Percentiles rank a stretch among this genome's conserved stretches.
These are phyloP conservation scores for Nepenthes alata DNA, from an alignment of 179 eudicot species.

Conservation along the genomic window DNA sequence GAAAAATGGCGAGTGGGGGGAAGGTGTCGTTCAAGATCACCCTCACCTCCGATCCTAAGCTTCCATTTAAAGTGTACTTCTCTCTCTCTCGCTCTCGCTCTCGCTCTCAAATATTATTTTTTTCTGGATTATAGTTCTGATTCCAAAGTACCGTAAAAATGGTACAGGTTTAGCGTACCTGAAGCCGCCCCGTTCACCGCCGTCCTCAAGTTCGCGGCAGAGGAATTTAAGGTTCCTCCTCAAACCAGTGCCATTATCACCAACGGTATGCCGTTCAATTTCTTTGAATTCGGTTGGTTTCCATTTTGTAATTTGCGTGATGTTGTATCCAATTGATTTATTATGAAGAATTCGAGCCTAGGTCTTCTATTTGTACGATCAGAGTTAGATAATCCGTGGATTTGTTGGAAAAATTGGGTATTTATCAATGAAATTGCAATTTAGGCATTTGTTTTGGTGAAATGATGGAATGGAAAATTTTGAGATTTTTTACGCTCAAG, in stretches of 20 bases:
- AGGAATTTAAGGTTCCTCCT: conserved; percentile 96
- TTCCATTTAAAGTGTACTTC: conserved; percentile 86
- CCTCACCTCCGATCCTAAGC: conserved; percentile 86
- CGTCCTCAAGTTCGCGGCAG: conserved; percentile 85
- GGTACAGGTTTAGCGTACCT: conserved; percentile 72
- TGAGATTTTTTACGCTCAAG: too few relatives aligned
- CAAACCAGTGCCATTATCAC: conserved; percentile 96
- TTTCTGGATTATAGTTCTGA: background rate
- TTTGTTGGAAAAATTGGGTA: too few relatives aligned
- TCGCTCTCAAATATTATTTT: background rate
- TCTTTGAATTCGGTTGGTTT: too few relatives aligned
- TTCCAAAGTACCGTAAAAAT: background rate
- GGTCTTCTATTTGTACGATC: too few relatives aligned
- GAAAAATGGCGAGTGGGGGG: conserved; percentile 76
- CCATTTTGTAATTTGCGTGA: too few relatives aligned
- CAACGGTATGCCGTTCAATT: conserved; percentile 35
- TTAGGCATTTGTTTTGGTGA: too few relatives aligned
- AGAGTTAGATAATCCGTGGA: too few relatives aligned
- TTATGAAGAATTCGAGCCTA: too few relatives aligned
- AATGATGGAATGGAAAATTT: too few relatives aligned
- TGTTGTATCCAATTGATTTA: too few relatives aligned
- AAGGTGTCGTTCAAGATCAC: conserved; percentile 93
- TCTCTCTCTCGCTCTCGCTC: background rate
- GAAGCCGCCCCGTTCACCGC: conserved; percentile 97
- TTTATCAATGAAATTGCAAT: too few relatives aligned